phyloP scores from a whole-genome alignment of 352 stramenopile genomes.

The Globisporangium lucens region DNA sequence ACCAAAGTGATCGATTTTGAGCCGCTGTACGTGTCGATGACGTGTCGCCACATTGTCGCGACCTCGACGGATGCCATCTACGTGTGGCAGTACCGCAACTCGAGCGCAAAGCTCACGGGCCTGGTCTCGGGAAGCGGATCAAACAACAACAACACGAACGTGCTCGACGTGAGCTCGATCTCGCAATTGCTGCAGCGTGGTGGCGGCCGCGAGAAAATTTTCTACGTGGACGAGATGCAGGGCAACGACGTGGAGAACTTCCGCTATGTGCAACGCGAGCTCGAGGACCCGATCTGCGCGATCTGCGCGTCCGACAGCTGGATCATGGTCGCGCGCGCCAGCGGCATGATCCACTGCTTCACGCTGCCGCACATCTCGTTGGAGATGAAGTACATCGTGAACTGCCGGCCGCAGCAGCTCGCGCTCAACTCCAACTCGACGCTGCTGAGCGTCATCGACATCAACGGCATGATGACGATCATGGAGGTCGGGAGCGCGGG shows the following conservation, averaged over 20 bases:
- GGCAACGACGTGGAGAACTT: conserved; percentile 73
- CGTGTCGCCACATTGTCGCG: conserved; percentile 73
- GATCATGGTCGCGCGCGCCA: conserved; percentile 81
- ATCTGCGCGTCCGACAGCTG: conserved; percentile 83
- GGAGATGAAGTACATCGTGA: conserved; percentile 90
- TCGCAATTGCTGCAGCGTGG: conserved; percentile 62
- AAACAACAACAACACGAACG: conserved; percentile 24
- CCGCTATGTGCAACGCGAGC: conserved; percentile 56
- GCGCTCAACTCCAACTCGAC: conserved; percentile 89
- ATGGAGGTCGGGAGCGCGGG: conserved; percentile 73
- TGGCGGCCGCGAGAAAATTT: conserved; percentile 82
- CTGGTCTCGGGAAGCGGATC: conserved; percentile 34
- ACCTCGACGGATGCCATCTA: conserved; percentile 86
- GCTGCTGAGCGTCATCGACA: conserved; percentile 88
- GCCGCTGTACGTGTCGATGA: conserved; percentile 86
- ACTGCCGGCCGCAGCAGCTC: conserved; percentile 74
- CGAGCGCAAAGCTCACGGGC: conserved; percentile 70
- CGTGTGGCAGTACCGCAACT: conserved; percentile 92
- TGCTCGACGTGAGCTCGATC: conserved; percentile 55
- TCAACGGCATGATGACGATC: conserved; percentile 83
- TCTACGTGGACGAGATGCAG: conserved; percentile 88
- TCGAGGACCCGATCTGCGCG: conserved; percentile 85
- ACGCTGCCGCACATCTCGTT: conserved; percentile 90
- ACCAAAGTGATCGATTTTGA: conserved; percentile 85
- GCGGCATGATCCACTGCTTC: conserved; percentile 87